Conservation (phyloP, 352 stramenopile genomes). For the Thraustotheca clavata region DNA sequence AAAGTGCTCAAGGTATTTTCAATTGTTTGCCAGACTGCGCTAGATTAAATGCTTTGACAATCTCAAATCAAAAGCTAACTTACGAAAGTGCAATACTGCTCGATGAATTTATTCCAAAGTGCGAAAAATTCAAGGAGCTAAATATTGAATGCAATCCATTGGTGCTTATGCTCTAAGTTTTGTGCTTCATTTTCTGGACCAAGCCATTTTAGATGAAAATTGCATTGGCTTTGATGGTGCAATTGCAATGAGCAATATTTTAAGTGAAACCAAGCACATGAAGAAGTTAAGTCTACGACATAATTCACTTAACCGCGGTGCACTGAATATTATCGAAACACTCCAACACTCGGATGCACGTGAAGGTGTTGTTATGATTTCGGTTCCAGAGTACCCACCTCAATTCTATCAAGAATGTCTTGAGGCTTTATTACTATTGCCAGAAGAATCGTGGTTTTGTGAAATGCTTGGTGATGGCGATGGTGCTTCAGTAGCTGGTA, state of each 20-base stretch:
- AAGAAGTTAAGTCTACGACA: neutral
- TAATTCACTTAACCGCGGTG: neutral
- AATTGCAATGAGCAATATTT: neutral
- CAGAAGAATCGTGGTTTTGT: neutral
- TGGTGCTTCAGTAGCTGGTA: too few relatives aligned
- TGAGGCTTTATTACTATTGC: too few relatives aligned
- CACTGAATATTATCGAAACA: neutral
- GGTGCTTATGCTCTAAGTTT: neutral
- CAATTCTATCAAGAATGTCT: too few relatives aligned
- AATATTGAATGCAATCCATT: neutral
- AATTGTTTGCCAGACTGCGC: too few relatives aligned
- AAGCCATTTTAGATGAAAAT: neutral
- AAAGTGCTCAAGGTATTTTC: too few relatives aligned
- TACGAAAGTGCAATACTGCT: neutral
- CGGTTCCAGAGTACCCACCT: too few relatives aligned
- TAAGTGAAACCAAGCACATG: neutral
- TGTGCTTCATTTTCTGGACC: neutral
- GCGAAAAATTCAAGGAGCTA: neutral
- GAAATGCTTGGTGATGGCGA: too few relatives aligned
- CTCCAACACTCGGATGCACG: too few relatives aligned
- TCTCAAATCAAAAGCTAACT: too few relatives aligned
- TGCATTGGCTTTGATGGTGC: constrained; percentile 3
- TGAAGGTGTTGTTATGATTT: too few relatives aligned
- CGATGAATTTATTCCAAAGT: neutral
- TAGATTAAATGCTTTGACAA: too few relatives aligned